Evolutionary conservation across 768 basidiomycete genomes (phyloP).

Genomic region (Lactarius quietus): DNA sequence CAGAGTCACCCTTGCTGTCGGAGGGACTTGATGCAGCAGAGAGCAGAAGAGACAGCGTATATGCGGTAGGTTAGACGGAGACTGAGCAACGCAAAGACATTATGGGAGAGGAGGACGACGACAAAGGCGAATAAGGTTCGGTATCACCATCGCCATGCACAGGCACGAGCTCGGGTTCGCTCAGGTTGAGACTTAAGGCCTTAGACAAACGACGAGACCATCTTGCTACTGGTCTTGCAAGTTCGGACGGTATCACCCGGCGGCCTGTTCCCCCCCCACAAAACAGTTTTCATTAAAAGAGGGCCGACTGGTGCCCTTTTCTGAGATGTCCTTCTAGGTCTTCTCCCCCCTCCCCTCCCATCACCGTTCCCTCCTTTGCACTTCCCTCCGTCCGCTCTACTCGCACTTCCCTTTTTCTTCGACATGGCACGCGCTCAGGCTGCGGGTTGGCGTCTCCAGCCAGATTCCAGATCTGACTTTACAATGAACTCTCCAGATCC

Average conservation of each 20-base stretch:
- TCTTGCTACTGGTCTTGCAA: background rate
- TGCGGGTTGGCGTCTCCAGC: conserved; percentile 22
- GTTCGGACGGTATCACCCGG: conserved; percentile 8
- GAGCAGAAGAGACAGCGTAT: conserved; percentile 35
- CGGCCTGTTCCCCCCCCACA: conserved; percentile 5
- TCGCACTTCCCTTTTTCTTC: background rate
- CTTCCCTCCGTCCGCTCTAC: conserved; percentile 19
- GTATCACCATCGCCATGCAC: background rate
- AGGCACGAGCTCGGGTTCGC: conserved; percentile 1
- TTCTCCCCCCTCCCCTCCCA: conserved; percentile 12
- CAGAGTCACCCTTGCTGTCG: conserved; percentile 19
- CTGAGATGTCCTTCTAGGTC: conserved; percentile 19
- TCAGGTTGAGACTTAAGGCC: background rate
- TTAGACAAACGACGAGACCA: background rate
- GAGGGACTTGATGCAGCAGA: conserved; percentile 21
- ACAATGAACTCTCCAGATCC: conserved; percentile 27
- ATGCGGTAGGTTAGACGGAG: conserved; percentile 41
- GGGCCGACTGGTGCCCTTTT: conserved; percentile 12
- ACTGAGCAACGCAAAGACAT: conserved; percentile 33
- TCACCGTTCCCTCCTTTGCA: conserved; percentile 6
- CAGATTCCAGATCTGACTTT: conserved; percentile 29
- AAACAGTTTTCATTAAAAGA: conserved; percentile 29
- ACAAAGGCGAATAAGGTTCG: background rate
- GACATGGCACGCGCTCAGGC: conserved; percentile 24
- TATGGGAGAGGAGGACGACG: background rate